Conservation (phyloP, 352 stramenopile genomes). For the Globisporangium perplexum region DNA sequence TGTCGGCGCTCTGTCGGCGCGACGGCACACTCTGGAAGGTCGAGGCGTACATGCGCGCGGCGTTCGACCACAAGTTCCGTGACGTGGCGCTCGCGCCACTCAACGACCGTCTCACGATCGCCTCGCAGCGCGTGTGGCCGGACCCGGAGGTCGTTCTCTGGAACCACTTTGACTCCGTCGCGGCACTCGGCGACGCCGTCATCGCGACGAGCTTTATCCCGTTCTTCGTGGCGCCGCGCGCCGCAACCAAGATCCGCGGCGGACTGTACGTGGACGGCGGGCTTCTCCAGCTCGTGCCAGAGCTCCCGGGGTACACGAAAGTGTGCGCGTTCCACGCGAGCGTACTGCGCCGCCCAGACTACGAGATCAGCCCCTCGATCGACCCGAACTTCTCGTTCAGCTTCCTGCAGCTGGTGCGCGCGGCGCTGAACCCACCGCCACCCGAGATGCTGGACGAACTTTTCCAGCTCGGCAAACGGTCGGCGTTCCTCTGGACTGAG, state of each 20-base stretch:
- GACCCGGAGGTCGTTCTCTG: constrained; percentile 38
- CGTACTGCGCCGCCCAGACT: constrained; percentile 48
- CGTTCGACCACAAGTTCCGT: constrained; percentile 52
- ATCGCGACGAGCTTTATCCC: constrained; percentile 77
- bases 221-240: constrained; percentile 58
- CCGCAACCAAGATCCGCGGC: constrained; percentile 45
- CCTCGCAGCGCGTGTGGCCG: constrained; percentile 71
- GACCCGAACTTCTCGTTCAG: constrained; percentile 51
- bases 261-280: constrained; percentile 70
- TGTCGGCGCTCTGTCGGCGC: constrained; percentile 42
- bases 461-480: constrained; percentile 48
- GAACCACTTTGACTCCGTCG: constrained; percentile 47
- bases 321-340: constrained; percentile 64
- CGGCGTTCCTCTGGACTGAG: constrained; percentile 42
- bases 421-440: constrained; percentile 52
- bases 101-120: constrained; percentile 50
- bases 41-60: constrained; percentile 44
- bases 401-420: constrained; percentile 49
- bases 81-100: constrained; percentile 33
- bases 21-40: constrained; percentile 64
- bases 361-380: constrained; percentile 73
- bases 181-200: constrained; percentile 56
- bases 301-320: constrained; percentile 57
- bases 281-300: constrained; percentile 59
- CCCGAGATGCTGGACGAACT: constrained; percentile 55